Base-by-base conservation (phyloP, 768 basidiomycete genomes). In the Lactarius vividus region DNA sequence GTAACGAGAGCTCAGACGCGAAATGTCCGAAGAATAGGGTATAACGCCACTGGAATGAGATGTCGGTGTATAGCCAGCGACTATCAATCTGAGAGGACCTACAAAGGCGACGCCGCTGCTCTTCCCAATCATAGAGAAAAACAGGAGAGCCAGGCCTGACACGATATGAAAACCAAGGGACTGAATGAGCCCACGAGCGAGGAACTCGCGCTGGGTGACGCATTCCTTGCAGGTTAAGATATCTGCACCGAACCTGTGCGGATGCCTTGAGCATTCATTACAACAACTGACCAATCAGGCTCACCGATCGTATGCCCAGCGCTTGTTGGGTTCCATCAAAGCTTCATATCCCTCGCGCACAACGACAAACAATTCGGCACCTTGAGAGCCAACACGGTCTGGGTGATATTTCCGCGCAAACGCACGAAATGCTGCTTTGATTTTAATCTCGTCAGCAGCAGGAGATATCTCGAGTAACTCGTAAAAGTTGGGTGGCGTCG, bases 261-360 rank as follows among this genome's bases (percentile, higher is more conserved):
- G 10, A 35, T 23, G 53, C 29, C n/a, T 59, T 61, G 37, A 39
- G 42, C 10, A 4, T 40, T 66, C 54, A 64, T 52, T 42, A 57
- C 20, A 23, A 26, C 40, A 42, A 9, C 40, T 8, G 10, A 52
- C 23, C 18, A 10, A 42, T 18, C 18, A 8, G 0, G 73, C 83
- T 60, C 70, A 91, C 88, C 92, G 82, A 72, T 95, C 93, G 74
- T 95, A 95, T 0, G 92, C 93, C 78, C 93, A 94, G 57, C 92
- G 77, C 54, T 86, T 86, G 10, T 83, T 80, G 3, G 93, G 92
- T 69, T 92, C 82, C 73, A 88, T 91, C 31, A 95, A 75, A 1
- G 88, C 86, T 69, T 95, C 92, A 69, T 86, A 94, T 39, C 86
- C 89, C 72, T 88, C 84, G 65, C 91, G 78, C 5, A 90, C 86